Evolutionary conservation across 2,329 filamentous ascomycete species (phyloP), one percentile per base, ranked within the genome.

Genomic region (Alternaria sp.): DNA sequence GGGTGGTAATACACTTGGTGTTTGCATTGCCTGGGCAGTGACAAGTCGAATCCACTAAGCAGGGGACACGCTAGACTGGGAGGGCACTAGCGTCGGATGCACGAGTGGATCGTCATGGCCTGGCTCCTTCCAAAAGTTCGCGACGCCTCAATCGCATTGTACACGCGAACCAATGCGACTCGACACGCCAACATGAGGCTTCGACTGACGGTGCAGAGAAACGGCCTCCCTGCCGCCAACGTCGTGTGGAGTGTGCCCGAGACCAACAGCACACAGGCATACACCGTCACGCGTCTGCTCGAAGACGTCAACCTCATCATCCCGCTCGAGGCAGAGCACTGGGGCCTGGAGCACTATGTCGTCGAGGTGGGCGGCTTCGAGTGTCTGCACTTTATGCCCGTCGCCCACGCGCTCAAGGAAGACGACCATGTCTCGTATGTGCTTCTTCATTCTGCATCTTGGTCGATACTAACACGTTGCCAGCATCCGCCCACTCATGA

Each of bases 301-400:
- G 88, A 91, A 64, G 86, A 92, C 62, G 83, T 97, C 67, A 94
- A 96, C 78, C 87, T 91, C 43, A 85, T 91, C 16, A 82, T 97
- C 2, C 93, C 94, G 0, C 86, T 98, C 0, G 93, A 97, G 80
- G 88, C 89, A 57, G 84, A 85, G 41, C 84, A 93, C 61, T 97
- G 93, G 92, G 93, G 92, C 0, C 80, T 97, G 4, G 94, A 97
- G 72, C 92, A 97, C 75, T 98, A 98, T 77, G 87, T 87, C 8
- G 92, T 97, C 30, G 91, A 96, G 78, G 84, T 97, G 4, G 81
- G 79, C 18, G 88, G 86, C 46, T 97, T 92, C 67, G 94, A 98
- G 79, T 95, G 92, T 70, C 80, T 97, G 57, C 94, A 97, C 80
- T 98, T 92, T 71, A 90, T 92, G 75, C 83, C 86, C 20, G 85